Conservation (phyloP, 177 flowering plant genomes). For the Vitis hybrid region DNA sequence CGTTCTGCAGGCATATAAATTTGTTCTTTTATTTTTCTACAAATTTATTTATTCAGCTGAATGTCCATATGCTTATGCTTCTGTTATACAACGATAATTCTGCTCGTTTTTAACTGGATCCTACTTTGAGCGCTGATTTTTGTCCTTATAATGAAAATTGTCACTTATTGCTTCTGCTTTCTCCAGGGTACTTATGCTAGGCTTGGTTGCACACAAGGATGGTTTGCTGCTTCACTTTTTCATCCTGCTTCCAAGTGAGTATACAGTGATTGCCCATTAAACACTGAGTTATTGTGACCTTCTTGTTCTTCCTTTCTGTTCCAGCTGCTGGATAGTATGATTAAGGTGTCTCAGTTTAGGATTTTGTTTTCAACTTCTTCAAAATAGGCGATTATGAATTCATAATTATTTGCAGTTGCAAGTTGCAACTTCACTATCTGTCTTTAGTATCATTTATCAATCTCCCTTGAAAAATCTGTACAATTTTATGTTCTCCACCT, state of each 20-base stretch:
- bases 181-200: slow-evolving; percentile 73
- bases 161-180: slow-evolving; percentile 1
- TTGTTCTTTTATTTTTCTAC: too few species aligned
- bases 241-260: slow-evolving; percentile 80
- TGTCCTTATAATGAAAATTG: not conserved
- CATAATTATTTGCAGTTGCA: not conserved
- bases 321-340: too few species aligned
- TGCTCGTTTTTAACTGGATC: too few species aligned
- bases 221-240: slow-evolving; percentile 73
- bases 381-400: not conserved
- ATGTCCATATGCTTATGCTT: too few species aligned
- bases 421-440: not conserved
- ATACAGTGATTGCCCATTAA: not conserved
- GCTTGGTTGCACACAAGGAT: slow-evolving; percentile 90
- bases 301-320: not conserved
- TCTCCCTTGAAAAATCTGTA: not conserved
- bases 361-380: not conserved
- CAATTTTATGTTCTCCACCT: not conserved
- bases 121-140: too few species aligned
- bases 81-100: too few species aligned
- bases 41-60: too few species aligned
- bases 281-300: not conserved
- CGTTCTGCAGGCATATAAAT: too few species aligned
- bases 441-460: not conserved
- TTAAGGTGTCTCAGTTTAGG: not conserved